Base-by-base conservation (phyloP, 2,329 filamentous ascomycete genomes). In the Paracamarosporium sp. region DNA sequence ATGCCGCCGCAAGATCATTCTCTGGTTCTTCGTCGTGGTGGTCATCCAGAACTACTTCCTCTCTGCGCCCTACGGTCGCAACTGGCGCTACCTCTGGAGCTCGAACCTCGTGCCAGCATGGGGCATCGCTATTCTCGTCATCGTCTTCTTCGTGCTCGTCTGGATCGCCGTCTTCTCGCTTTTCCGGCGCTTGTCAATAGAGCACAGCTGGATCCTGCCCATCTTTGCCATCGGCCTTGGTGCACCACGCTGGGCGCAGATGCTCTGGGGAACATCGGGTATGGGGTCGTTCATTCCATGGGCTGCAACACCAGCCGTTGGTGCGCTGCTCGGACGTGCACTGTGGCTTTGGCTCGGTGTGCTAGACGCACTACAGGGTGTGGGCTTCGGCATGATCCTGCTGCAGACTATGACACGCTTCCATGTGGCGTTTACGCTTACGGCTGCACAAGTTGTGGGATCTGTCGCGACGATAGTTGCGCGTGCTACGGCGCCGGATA, bases 311-410 rank as follows among this genome's bases (percentile, higher is more conserved):
- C 82, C 83, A 17, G 73, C 84, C 0, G 79, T 81, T 7, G 82
- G 83, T 3, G 85, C 87, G 0, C 70, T 89, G 0, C 73, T 86
- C 8, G 84, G 85, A 1, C 80, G 87, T 40, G 76, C 79, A 54
- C 74, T 89, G 4, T 90, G 88, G 87, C 79, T 90, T 11, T 90
- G 87, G 87, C 82, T 90, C 0, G 88, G 88, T 38, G 81, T 89
- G 4, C 78, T 90, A 9, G 88, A 90, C 64, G 81, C 85, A 9
- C 76, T 90, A 6, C 88, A 90, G 70, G 86, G 86, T 36, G 83
- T 89, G 1, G 88, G 88, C 2, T 84, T 90, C 53, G 88, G 88
- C 53, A 90, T 89, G 86, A 85, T 90, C 50, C 78, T 90, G 4
- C 74, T 90, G 40, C 86, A 88, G 69, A 89, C 87, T 0, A 74